phyloP scores from a whole-genome alignment of 2,329 filamentous ascomycete species.

The Fusarium scirpi region DNA sequence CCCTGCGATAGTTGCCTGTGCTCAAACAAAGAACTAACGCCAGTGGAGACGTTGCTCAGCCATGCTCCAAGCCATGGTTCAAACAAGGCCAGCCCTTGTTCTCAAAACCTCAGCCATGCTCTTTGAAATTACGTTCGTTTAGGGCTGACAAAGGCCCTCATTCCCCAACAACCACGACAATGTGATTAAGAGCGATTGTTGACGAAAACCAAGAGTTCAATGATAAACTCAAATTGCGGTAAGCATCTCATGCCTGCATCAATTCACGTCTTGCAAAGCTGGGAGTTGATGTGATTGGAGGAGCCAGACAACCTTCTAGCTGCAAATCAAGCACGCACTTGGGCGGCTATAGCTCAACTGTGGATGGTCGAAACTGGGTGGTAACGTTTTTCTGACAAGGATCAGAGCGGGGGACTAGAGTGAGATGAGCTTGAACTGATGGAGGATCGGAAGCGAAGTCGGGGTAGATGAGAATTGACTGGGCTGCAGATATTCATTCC shows the following conservation, averaged over 20 bases:
- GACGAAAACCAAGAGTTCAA: constrained; percentile 2
- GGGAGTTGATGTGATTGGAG: constrained; percentile 22
- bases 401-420: constrained; percentile 21
- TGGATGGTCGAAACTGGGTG: constrained; percentile 36
- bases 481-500: not conserved
- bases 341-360: constrained; percentile 43
- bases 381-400: constrained; percentile 31
- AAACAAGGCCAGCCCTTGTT: constrained; percentile 22
- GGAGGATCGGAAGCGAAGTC: constrained; percentile 10
- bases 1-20: not conserved
- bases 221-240: constrained; percentile 20
- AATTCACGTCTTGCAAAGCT: constrained; percentile 5
- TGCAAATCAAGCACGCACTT: constrained; percentile 22
- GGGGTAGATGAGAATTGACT: not conserved
- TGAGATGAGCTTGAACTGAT: not conserved
- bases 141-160: constrained; percentile 19
- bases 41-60: constrained; percentile 38
- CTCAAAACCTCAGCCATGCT: constrained; percentile 11
- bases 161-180: not conserved
- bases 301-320: constrained; percentile 22
- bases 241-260: constrained; percentile 8
- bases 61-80: constrained; percentile 33
- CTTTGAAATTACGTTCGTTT: constrained; percentile 25
- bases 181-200: constrained; percentile 11
- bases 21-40: constrained; percentile 6